Base-by-base conservation (phyloP, 2,329 filamentous ascomycete genomes). In the Malbranchea cinnamomea region DNA sequence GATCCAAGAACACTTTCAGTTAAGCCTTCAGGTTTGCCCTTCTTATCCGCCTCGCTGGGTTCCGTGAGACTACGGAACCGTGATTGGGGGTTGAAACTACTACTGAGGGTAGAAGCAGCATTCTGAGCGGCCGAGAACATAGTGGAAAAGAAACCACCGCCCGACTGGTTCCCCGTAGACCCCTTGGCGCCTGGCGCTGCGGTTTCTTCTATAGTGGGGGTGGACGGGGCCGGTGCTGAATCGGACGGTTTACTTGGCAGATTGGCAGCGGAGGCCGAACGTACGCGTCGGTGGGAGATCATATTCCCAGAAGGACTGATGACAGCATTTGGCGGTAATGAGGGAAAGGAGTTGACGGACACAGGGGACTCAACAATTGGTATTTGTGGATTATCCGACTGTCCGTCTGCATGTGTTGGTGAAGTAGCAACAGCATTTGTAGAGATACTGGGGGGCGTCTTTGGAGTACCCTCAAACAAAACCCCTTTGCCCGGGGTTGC, bases 61-160 rank as follows among this genome's bases (percentile, higher is more conserved):
- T 50, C 50, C 4, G 54, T 49, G 18, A 43, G 41, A 21, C 41
- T 50, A 33, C 59, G 52, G 26, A 45, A 46, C 34, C 51, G 67
- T 5, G 62, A 57, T 30, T 71, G 63, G 17, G 64, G 63, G 26
- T 63, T 63, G 21, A 67, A 57, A 19, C 56, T 61, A 49, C 74
- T 85, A 28, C 72, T 71, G 26, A 94, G 76, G 27, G 75, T 82
- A 39, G 69, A 82, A 9, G 85, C 84, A 24, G 87, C 87, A 66
- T 78, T 94, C 54, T 95, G 87, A 11, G 89, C 89, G 26, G 78
- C 87, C 23, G 83, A 87, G 40, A 98, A 73, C 48, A 98, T 80
- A 15, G 81, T 85, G 4, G 83, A 92, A 56, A 98, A 95, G 60
- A 98, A 95, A 1, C 84, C 76, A 21, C 53, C 53, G 18, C 54